phyloP scores from a whole-genome alignment of 2,329 filamentous ascomycete species.

The Sporothrix pallida region DNA sequence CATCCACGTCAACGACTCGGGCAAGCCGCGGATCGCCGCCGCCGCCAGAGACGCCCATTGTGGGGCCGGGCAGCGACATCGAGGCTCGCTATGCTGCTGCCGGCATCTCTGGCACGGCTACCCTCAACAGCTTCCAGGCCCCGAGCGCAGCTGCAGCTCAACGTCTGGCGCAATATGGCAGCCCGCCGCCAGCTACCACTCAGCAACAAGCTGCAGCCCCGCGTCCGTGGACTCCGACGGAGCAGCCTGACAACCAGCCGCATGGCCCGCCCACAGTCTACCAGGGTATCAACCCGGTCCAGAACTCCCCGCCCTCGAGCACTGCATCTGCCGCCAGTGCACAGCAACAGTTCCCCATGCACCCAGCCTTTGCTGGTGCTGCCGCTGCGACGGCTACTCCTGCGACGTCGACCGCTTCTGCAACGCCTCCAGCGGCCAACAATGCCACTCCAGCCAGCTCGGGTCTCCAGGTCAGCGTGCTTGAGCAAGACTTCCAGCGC shows the following conservation, averaged over 20 bases:
- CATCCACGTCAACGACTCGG: constrained; percentile 90
- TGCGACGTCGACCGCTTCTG: constrained; percentile 1
- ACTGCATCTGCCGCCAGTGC: background rate
- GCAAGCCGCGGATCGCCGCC: constrained; percentile 92
- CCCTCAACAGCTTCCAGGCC: constrained; percentile 71
- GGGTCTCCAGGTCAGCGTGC: constrained; percentile 66
- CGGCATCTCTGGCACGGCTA: constrained; percentile 85
- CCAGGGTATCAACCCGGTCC: constrained; percentile 78
- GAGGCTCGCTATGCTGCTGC: constrained; percentile 90
- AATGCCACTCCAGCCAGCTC: constrained; percentile 47
- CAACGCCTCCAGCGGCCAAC: constrained; percentile 47
- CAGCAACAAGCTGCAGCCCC: constrained; percentile 23
- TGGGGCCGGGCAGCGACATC: constrained; percentile 80
- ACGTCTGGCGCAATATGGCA: constrained; percentile 77
- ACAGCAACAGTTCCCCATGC: background rate
- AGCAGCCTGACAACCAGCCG: constrained; percentile 81
- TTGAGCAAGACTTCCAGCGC: constrained; percentile 85
- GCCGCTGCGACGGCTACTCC: background rate
- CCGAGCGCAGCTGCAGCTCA: constrained; percentile 83
- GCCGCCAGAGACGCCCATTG: constrained; percentile 88
- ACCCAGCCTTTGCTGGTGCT: constrained; percentile 33
- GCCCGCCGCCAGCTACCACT: constrained; percentile 54
- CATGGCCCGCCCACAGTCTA: constrained; percentile 92
- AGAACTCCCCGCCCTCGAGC: constrained; percentile 67
- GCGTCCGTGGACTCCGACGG: constrained; percentile 94